Percentiles rank a stretch among this genome's conserved stretches.
Evolutionary conservation across 345 rosid genomes (phyloP).

Genomic region (Acer campestre): DNA sequence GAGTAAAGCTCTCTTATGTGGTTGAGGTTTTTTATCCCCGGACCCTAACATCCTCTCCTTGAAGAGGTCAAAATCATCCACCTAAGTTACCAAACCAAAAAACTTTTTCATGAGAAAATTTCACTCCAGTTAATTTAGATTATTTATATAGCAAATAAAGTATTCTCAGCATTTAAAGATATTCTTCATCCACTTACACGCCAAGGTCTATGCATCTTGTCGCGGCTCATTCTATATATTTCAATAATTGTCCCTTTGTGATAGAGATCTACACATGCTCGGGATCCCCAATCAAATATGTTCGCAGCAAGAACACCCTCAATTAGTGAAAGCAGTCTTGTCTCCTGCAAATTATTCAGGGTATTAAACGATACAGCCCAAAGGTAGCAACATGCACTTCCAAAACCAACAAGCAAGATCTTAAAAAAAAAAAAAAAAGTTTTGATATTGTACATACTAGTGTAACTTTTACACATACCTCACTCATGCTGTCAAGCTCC

Average conservation of each 20-base stretch:
- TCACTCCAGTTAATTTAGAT: background rate
- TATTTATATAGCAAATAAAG: conserved; percentile 3
- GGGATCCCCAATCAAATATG: conserved; percentile 99
- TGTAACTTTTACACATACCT: conserved; percentile 48
- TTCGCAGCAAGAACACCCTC: conserved; percentile 99
- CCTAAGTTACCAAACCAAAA: conserved; percentile 44
- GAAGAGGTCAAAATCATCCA: conserved; percentile 91
- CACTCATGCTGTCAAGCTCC: conserved; percentile 87
- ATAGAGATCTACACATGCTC: conserved; percentile 98
- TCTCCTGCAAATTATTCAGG: conserved; percentile 58
- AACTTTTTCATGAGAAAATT: background rate
- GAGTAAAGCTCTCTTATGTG: conserved; percentile 91
- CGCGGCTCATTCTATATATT: conserved; percentile 97
- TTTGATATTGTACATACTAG: background rate
- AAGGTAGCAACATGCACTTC: background rate
- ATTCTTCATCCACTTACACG: conserved; percentile 49
- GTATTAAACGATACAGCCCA: conserved; percentile 4
- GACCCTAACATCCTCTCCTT: conserved; percentile 87
- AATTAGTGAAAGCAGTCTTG: conserved; percentile 81
- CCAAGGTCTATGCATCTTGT: conserved; percentile 99
- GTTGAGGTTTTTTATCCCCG: conserved; percentile 58
- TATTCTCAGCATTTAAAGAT: background rate
- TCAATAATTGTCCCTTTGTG: conserved; percentile 98
- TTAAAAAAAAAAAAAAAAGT: background rate
- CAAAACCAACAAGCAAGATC: background rate